A percentile compares a stretch with the other conserved stretches of the same genome.
Evolutionary conservation across 1,139 yeast species (phyloP).

Genomic region (Entelexis sorbosivorans): DNA sequence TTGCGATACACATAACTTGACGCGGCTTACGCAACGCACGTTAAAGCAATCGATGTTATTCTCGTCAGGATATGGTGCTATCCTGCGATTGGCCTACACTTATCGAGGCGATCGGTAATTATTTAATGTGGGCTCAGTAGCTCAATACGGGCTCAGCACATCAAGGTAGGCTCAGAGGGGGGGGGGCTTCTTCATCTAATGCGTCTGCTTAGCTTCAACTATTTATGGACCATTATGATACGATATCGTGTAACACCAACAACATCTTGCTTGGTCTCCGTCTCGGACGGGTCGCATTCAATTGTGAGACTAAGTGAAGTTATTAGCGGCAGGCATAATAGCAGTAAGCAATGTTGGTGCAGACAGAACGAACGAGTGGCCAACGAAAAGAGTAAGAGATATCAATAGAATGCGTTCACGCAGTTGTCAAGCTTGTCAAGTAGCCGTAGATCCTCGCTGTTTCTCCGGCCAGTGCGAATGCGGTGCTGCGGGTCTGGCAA

Average conservation of each 20-base stretch:
- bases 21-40: slow-evolving; percentile 1
- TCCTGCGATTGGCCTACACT: neutral
- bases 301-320: too few species aligned
- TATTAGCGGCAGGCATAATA: too few species aligned
- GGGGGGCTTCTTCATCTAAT: too few species aligned
- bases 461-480: neutral
- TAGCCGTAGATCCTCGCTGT: neutral
- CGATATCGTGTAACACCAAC: too few species aligned
- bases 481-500: neutral
- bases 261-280: too few species aligned
- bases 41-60: neutral
- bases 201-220: too few species aligned
- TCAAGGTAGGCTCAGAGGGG: neutral
- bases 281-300: too few species aligned
- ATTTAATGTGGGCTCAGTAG: neutral
- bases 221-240: too few species aligned
- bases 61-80: neutral
- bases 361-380: too few species aligned
- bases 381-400: too few species aligned
- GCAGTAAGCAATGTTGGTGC: too few species aligned
- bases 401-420: neutral
- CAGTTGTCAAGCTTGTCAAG: slow-evolving; percentile 1
- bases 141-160: neutral
- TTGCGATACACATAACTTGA: neutral
- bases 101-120: neutral